phyloP scores from a whole-genome alignment of 1,139 yeast species.

The Suhomyces wounanorum region DNA sequence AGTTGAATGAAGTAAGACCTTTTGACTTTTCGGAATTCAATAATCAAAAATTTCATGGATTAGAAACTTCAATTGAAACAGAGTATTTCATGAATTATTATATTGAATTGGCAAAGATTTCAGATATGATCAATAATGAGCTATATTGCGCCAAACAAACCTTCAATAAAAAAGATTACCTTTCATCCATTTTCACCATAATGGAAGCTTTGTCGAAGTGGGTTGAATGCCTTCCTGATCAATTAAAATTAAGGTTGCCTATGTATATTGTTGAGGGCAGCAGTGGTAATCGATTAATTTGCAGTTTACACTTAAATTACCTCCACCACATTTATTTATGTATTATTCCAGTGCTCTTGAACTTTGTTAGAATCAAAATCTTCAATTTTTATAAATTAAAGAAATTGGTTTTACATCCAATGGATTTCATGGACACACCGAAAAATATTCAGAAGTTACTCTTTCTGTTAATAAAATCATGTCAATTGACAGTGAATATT shows the following conservation, averaged over 20 bases:
- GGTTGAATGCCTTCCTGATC: conserved; percentile 24
- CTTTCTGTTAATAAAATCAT: conserved; percentile 24
- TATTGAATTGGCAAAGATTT: not conserved
- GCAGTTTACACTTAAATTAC: conserved; percentile 32
- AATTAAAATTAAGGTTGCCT: conserved; percentile 20
- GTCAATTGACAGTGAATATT: conserved; percentile 29
- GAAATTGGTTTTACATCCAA: conserved; percentile 8
- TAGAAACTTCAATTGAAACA: conserved; percentile 21
- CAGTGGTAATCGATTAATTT: conserved; percentile 23
- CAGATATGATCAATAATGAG: not conserved
- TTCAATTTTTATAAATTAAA: conserved; percentile 12
- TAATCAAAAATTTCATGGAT: conserved; percentile 6
- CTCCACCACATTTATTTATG: conserved; percentile 32
- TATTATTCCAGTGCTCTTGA: conserved; percentile 29
- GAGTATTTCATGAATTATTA: conserved; percentile 1
- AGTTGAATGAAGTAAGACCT: conserved; percentile 14
- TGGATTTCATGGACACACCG: conserved; percentile 19
- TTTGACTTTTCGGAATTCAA: not conserved
- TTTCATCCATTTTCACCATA: conserved; percentile 17
- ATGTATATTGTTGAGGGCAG: conserved; percentile 8
- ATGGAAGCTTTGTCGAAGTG: conserved; percentile 25
- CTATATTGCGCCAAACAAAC: not conserved
- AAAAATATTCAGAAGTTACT: conserved; percentile 25
- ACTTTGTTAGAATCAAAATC: conserved; percentile 25
- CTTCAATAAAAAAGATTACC: not conserved